phyloP scores from a whole-genome alignment of 345 rosid genomes.

The Pistacia vera region DNA sequence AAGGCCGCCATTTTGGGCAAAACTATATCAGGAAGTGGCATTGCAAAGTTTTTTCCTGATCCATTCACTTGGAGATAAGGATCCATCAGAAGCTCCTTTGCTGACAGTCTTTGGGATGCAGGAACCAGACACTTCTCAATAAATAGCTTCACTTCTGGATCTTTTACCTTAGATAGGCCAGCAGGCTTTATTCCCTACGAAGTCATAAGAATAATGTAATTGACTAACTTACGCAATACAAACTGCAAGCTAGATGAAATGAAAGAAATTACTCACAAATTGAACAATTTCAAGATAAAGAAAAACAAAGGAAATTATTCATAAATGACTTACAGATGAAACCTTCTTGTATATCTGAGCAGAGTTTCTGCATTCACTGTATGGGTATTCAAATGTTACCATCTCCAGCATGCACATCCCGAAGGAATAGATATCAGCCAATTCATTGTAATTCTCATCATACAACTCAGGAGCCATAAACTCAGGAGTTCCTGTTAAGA shows the following conservation, averaged over 20 bases:
- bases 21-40: slow-evolving; percentile 63
- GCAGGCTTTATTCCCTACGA: slow-evolving; percentile 87
- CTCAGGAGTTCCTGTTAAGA: slow-evolving; percentile 70
- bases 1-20: slow-evolving; percentile 68
- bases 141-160: slow-evolving; percentile 65
- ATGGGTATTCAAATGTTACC: slow-evolving; percentile 86
- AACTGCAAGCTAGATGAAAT: background rate
- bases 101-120: slow-evolving; percentile 75
- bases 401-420: slow-evolving; percentile 93
- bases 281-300: slow-evolving; percentile 10
- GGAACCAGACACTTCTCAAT: slow-evolving; percentile 91
- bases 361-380: slow-evolving; percentile 76
- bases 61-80: slow-evolving; percentile 70
- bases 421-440: slow-evolving; percentile 81
- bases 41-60: slow-evolving; percentile 46
- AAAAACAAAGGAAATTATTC: background rate
- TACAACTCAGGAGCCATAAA: slow-evolving; percentile 95
- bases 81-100: slow-evolving; percentile 73
- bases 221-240: background rate
- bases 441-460: slow-evolving; percentile 77
- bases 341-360: slow-evolving; percentile 94
- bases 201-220: slow-evolving; percentile 17
- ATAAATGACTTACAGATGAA: slow-evolving; percentile 57
- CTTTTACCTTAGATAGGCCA: slow-evolving; percentile 68
- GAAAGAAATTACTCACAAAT: background rate